Conservation (phyloP, 2,329 filamentous ascomycete species). For the Monilinia aucupariae region DNA sequence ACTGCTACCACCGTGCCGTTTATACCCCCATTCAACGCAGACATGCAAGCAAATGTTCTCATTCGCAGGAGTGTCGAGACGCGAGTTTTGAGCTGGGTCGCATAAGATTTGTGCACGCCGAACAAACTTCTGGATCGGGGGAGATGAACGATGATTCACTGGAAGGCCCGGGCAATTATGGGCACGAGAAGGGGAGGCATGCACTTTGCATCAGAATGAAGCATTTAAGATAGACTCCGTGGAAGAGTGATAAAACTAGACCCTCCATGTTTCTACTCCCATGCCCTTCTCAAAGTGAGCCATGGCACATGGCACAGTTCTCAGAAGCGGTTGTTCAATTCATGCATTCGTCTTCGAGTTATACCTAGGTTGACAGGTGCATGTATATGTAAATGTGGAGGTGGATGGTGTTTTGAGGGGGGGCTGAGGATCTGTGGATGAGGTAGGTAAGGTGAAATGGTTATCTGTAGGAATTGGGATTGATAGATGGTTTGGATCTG, state of each 20-base stretch:
- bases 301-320: too few relatives aligned
- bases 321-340: not conserved
- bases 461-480: not conserved
- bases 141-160: constrained; percentile 31
- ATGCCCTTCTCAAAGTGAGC: too few relatives aligned
- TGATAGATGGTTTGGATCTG: not conserved
- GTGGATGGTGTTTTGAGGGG: not conserved
- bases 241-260: constrained; percentile 1
- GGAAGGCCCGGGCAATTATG: constrained; percentile 34
- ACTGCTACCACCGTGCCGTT: constrained; percentile 39
- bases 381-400: not conserved
- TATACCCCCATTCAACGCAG: constrained; percentile 43
- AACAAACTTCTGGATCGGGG: constrained; percentile 26
- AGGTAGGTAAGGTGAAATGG: not conserved
- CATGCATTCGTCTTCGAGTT: not conserved
- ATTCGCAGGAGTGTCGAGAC: constrained; percentile 20
- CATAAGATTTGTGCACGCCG: constrained; percentile 21
- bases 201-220: constrained; percentile 26
- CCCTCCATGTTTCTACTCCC: not conserved
- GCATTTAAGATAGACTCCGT: not conserved
- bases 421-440: not conserved
- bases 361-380: not conserved
- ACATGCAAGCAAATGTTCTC: constrained; percentile 39
- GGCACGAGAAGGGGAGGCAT: constrained; percentile 31
- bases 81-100: not conserved